Percentiles rank a stretch among this genome's conserved stretches.
Conservation (phyloP, 257 asterid genomes). For the Fraxinus americana region DNA sequence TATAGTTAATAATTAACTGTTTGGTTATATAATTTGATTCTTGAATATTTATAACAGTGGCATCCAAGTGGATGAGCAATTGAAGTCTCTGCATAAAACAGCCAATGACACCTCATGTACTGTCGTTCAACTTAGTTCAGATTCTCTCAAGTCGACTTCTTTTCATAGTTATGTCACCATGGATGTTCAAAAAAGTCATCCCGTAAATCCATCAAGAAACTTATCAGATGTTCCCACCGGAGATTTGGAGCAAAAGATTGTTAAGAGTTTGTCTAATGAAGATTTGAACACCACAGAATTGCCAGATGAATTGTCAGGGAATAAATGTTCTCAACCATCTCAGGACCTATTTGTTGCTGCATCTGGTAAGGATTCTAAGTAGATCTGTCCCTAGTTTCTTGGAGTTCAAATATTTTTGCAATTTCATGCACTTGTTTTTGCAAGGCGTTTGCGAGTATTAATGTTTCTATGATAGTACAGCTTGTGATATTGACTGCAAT, state of each 20-base stretch:
- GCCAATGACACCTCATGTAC: slow-evolving; percentile 23
- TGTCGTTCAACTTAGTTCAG: slow-evolving; percentile 25
- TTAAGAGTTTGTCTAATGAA: slow-evolving; percentile 28
- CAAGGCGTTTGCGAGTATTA: not conserved
- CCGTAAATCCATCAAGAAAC: slow-evolving; percentile 20
- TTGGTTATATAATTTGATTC: not conserved
- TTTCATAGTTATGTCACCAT: slow-evolving; percentile 26
- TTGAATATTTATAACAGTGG: slow-evolving; percentile 29
- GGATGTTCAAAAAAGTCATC: slow-evolving; percentile 27
- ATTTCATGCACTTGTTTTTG: not conserved
- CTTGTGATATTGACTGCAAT: slow-evolving; percentile 46
- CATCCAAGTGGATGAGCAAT: slow-evolving; percentile 26
- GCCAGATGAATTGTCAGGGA: slow-evolving; percentile 21
- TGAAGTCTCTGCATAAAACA: slow-evolving; percentile 21
- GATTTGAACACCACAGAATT: slow-evolving; percentile 19
- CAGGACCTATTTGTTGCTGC: slow-evolving; percentile 42
- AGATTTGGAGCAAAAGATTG: slow-evolving; percentile 12
- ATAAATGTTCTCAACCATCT: slow-evolving; percentile 18
- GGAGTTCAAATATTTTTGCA: not conserved
- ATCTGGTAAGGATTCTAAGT: slow-evolving; percentile 39
- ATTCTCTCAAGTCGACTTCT: slow-evolving; percentile 31
- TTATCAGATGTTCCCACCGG: slow-evolving; percentile 5
- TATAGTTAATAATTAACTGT: slow-evolving; percentile 16
- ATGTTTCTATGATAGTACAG: slow-evolving; percentile 36
- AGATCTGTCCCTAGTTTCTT: not conserved